phyloP scores from a whole-genome alignment of 257 asterid species.

The Coffea canephora region DNA sequence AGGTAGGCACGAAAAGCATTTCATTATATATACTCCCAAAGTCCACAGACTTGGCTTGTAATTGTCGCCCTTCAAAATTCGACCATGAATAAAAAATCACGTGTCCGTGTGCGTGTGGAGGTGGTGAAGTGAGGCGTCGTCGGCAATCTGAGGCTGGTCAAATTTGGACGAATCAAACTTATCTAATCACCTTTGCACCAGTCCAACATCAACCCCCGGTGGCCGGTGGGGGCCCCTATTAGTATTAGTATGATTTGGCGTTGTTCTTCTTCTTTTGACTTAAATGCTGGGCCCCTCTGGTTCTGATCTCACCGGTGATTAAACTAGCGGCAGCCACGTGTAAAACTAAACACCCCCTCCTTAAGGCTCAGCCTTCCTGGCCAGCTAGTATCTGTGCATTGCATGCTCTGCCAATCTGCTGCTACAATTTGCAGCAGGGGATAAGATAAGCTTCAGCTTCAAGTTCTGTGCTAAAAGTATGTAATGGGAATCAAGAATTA shows the following conservation, averaged over 20 bases:
- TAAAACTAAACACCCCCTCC: neutral
- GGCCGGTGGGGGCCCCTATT: neutral
- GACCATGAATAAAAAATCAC: neutral
- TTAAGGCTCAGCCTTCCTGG: neutral
- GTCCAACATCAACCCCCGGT: neutral
- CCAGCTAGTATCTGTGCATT: neutral
- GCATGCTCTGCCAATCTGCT: neutral
- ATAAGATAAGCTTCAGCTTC: neutral
- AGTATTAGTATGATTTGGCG: neutral
- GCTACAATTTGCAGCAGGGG: neutral
- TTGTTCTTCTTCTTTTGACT: neutral
- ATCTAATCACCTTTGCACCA: neutral
- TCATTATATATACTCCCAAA: too few relatives aligned
- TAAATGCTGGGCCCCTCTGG: too few relatives aligned
- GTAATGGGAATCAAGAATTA: too few relatives aligned
- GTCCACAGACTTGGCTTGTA: too few relatives aligned
- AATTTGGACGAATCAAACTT: conserved; percentile 1
- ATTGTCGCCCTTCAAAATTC: neutral
- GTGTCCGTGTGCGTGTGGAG: conserved; percentile 6
- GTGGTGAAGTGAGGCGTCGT: conserved; percentile 6
- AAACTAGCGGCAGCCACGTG: neutral
- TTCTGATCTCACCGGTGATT: neutral
- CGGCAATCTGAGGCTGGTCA: neutral
- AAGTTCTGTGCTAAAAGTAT: neutral
- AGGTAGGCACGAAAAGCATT: neutral